A percentile compares a stretch with the other conserved stretches of the same genome.
Evolutionary conservation across 805 yeast species (phyloP).

Genomic region (Starmerella vaccinii): DNA sequence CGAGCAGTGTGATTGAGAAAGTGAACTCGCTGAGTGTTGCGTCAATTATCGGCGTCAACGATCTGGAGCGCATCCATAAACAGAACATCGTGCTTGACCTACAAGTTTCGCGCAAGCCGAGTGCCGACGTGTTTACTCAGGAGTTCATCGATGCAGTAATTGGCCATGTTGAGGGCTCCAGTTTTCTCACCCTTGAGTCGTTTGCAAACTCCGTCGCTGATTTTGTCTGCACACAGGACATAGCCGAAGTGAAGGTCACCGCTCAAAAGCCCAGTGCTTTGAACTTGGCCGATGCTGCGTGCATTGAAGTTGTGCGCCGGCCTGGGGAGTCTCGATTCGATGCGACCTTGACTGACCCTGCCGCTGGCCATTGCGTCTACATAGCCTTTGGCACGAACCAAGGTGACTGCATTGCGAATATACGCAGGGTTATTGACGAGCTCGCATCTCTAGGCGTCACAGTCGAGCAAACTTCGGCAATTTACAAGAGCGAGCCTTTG

Average conservation of each 20-base stretch:
- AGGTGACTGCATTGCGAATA: constrained; percentile 60
- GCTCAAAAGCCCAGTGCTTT: constrained; percentile 86
- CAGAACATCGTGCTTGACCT: constrained; percentile 63
- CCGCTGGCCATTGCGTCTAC: constrained; percentile 43
- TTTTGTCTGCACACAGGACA: constrained; percentile 38
- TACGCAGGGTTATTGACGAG: constrained; percentile 43
- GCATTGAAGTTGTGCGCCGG: constrained; percentile 57
- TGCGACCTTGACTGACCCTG: neutral
- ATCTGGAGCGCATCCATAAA: constrained; percentile 71
- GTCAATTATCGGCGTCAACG: constrained; percentile 86
- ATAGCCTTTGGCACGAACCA: constrained; percentile 85
- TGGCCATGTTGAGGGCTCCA: constrained; percentile 59
- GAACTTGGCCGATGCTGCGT: constrained; percentile 79
- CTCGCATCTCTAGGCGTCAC: constrained; percentile 37
- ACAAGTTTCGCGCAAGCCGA: constrained; percentile 36
- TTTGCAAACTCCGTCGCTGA: constrained; percentile 65
- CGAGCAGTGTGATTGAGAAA: constrained; percentile 5
- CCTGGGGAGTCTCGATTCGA: constrained; percentile 33
- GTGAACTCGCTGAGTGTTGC: constrained; percentile 41
- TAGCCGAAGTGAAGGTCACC: constrained; percentile 41
- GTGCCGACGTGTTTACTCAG: constrained; percentile 18
- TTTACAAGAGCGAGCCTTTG: constrained; percentile 90
- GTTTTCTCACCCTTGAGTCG: constrained; percentile 89
- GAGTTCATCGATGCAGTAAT: constrained; percentile 31
- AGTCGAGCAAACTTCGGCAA: constrained; percentile 56